Evolutionary conservation across 2,329 filamentous ascomycete genomes (phyloP), one percentile per base, ranked within the genome.

Genomic region (Dothistroma pini): DNA sequence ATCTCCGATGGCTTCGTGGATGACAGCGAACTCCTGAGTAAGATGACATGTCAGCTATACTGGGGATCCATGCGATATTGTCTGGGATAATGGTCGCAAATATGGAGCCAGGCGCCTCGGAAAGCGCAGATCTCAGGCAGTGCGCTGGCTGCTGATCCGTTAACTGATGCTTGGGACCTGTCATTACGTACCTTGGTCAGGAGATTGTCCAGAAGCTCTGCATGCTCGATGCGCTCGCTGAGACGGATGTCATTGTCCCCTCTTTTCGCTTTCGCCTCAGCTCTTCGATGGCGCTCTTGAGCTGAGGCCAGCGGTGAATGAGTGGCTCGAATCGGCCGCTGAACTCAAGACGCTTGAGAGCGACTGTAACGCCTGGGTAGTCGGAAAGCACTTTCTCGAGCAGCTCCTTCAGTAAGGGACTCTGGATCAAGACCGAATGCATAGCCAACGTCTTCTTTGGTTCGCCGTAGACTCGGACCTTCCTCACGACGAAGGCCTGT

Each of bases 381-480:
- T 78, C 82, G 1, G 78, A 74, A 22, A 89, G 77, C 8, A 88
- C 78, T 8, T 81, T 77, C 11, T 76, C 76, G 0, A 90, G 77
- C 5, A 84, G 79, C 1, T 77, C 76, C 73, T 86, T 87, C 48
- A 89, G 74, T 57, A 81, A 77, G 1, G 85, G 84, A 21, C 83
- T 86, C 72, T 89, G 86, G 7, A 90, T 75, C 50, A 88, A 79
- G 61, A 90, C 82, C 52, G 83, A 86, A 67, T 89, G 80, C 29
- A 87, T 10, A 11, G 16, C 12, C 22, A 49, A 14, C 47, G 19
- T n/a, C 22, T 12, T 49, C 14, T 44, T 49, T 9, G 47, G 47
- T 5, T 49, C 47, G 16, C 22, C 22, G 47, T 49, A 49, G 14
- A n/a, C 12, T 14, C 19, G 12, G n/a, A 49, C 47, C 7, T 21